Evolutionary conservation across 2,329 filamentous ascomycete species (phyloP), one percentile per base, ranked within the genome.

Genomic region (Dactylellina drechsleri): DNA sequence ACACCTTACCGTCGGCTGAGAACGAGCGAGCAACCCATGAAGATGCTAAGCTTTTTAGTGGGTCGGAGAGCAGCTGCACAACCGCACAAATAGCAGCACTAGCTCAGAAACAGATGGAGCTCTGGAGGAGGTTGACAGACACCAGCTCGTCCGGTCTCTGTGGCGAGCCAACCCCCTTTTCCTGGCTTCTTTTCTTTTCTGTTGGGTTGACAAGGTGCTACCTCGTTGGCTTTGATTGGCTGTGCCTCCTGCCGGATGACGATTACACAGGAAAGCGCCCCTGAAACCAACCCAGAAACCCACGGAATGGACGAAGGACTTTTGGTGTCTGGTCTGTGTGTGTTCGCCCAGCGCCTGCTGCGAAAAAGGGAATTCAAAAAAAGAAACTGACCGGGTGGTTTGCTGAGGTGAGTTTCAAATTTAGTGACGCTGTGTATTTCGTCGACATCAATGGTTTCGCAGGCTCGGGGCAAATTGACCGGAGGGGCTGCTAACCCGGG

Each of bases 381-480:
- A 36, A 36, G 31, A 36, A 36, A 36, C 31, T 5, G 31, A 8
- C 31, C 31, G 28, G 58, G 16, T 40, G 54, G 59, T 52, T 49
- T 57, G n/a, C 45, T 74, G 49, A 58, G 70, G 53, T 53, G 43
- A 47, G 70, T 74, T 74, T 74, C 70, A 74, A 57, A 43, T 74
- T 49, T 57, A 49, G 56, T 62, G 64, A 20, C 26, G 68, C 57
- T 36, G 59, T 41, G 52, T 74, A 62, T 62, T 62, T 74, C 31
- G 57, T 67, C 62, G 62, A 74, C 70, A 61, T 50, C 61, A 74
- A 26, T 41, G 57, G 70, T 67, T 74, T 74, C 68, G 68, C 50
- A 41, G 62, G 43, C 15, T 58, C 40, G 16, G 12, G 36, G 61
- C 57, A 67, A 74, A 47, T 67, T 74, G 64, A 74, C 36, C 41